These are phyloP conservation scores for Fusarium graminum DNA, from an alignment of 2,329 filamentous ascomycete genomes.

Conservation along the genomic window DNA sequence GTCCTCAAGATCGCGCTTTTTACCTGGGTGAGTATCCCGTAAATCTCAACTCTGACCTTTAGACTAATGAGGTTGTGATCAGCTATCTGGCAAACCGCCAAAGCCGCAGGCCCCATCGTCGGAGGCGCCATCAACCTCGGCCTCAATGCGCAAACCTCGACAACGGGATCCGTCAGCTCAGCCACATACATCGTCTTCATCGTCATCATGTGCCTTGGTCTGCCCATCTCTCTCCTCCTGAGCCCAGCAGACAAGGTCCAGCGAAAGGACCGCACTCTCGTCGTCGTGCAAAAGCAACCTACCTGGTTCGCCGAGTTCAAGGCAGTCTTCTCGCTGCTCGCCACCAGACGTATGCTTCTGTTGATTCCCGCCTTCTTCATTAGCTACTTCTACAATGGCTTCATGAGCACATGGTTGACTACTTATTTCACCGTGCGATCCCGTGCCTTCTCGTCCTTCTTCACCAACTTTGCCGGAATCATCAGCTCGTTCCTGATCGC, in stretches of 20 bases:
- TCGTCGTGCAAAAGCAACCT: conserved; percentile 22
- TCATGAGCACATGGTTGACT: conserved; percentile 29
- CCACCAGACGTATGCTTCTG: conserved; percentile 30
- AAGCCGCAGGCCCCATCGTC: conserved; percentile 62
- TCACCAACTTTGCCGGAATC: conserved; percentile 23
- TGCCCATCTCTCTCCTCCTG: conserved; percentile 1
- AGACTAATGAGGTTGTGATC: conserved; percentile 48
- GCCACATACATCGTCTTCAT: conserved; percentile 31
- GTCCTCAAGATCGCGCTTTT: conserved; percentile 21
- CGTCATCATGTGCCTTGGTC: conserved; percentile 28
- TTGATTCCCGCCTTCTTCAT: conserved; percentile 30
- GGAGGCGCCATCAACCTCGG: conserved; percentile 76
- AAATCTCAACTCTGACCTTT: rapidly evolving
- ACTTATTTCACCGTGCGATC: conserved; percentile 26
- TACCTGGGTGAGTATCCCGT: conserved; percentile 9
- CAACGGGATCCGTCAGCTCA: conserved; percentile 25
- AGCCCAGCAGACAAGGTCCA: conserved; percentile 17
- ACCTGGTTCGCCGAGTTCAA: conserved; percentile 34
- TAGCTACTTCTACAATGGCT: conserved; percentile 24
- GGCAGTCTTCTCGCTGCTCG: conserved; percentile 16
- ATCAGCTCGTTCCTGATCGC: conserved; percentile 21
- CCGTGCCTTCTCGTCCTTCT: conserved; percentile 24
- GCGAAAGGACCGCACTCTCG: conserved; percentile 16
- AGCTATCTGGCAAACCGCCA: conserved; percentile 73
- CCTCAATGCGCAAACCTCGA: conserved; percentile 60